Conservation (phyloP, 2,329 filamentous ascomycete genomes). For the Ophidiomyces ophidiicola region DNA sequence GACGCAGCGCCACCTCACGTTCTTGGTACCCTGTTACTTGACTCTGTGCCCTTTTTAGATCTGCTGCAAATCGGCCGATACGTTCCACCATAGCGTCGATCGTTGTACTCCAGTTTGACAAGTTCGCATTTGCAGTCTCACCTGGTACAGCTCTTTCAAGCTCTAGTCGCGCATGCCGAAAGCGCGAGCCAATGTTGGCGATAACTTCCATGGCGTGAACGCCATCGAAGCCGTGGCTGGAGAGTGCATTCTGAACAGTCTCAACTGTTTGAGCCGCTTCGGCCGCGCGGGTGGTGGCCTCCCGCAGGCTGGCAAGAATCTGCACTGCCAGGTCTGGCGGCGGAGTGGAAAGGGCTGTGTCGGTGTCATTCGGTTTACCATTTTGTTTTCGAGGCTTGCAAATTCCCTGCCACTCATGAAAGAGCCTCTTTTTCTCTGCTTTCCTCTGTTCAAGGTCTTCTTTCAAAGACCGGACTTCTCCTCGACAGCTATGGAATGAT, state of each 20-base stretch:
- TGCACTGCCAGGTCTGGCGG: conserved; percentile 30
- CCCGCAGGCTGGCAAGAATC: conserved; percentile 27
- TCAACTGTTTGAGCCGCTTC: conserved; percentile 29
- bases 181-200: conserved; percentile 27
- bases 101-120: conserved; percentile 30
- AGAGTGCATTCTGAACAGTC: conserved; percentile 27
- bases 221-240: conserved; percentile 30
- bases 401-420: conserved; percentile 30
- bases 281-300: conserved; percentile 27
- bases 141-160: conserved; percentile 35
- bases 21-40: conserved; percentile 25
- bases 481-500: conserved; percentile 8
- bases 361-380: neutral
- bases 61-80: conserved; percentile 26
- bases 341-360: conserved; percentile 19
- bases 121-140: conserved; percentile 29
- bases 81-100: conserved; percentile 31
- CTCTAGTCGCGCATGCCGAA: conserved; percentile 33
- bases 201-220: conserved; percentile 24
- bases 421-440: conserved; percentile 30
- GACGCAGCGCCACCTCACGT: conserved; percentile 32
- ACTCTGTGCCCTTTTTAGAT: conserved; percentile 25
- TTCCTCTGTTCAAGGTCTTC: conserved; percentile 30
- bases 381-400: conserved; percentile 16
- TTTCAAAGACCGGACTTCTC: conserved; percentile 18